Percentiles rank a stretch among this genome's conserved stretches.
Evolutionary conservation across 768 basidiomycete genomes (phyloP).

Genomic region (Fomitopsis pulvina): DNA sequence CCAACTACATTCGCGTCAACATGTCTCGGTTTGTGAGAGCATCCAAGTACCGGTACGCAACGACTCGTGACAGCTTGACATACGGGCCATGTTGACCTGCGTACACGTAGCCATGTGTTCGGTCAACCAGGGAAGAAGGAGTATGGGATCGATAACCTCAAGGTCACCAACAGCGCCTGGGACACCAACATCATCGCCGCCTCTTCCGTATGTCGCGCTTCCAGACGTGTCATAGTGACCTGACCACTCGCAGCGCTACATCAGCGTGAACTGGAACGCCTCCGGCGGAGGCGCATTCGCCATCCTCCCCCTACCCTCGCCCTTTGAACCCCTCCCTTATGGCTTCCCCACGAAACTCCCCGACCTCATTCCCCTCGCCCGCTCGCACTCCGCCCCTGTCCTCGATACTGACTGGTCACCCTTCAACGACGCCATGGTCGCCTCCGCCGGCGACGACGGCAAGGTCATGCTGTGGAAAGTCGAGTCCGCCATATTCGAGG

Average conservation of each 20-base stretch:
- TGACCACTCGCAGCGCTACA: constrained; percentile 37
- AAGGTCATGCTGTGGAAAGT: constrained; percentile 92
- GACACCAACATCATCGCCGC: constrained; percentile 91
- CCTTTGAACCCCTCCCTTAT: constrained; percentile 45
- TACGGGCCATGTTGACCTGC: background rate
- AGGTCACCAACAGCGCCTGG: constrained; percentile 87
- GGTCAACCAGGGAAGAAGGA: constrained; percentile 86
- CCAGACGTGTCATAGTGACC: constrained; percentile 7
- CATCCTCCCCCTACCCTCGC: constrained; percentile 82
- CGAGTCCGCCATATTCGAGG: constrained; percentile 58
- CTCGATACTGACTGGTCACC: constrained; percentile 98
- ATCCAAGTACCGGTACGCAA: constrained; percentile 19
- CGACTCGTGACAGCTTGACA: background rate
- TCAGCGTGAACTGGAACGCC: constrained; percentile 92
- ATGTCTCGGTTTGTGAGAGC: constrained; percentile 20
- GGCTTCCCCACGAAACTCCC: constrained; percentile 75
- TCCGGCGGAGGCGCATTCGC: constrained; percentile 92
- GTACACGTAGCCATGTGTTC: constrained; percentile 73
- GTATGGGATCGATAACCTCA: constrained; percentile 73
- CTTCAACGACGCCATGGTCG: constrained; percentile 86
- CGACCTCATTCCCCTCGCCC: constrained; percentile 86
- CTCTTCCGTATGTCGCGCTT: constrained; percentile 54
- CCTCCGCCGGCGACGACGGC: constrained; percentile 91
- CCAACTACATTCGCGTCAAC: background rate
- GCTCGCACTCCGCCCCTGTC: constrained; percentile 77